Conservation (phyloP, 352 stramenopile genomes). For the Globisporangium parvum region DNA sequence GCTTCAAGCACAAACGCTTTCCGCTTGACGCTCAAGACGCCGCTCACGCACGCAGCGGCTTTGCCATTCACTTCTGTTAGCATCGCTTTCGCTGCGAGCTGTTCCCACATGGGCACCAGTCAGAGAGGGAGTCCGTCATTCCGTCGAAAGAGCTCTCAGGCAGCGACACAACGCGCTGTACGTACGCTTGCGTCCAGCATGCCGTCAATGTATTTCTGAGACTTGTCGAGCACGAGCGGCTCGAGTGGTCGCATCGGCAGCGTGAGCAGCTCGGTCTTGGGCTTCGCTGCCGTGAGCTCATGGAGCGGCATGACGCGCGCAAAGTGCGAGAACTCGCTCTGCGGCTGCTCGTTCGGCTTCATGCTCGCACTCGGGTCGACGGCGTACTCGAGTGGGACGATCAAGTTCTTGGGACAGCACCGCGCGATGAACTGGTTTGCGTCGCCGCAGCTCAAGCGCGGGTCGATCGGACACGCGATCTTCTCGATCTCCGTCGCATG, state of each 20-base stretch:
- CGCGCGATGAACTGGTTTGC: conserved; percentile 83
- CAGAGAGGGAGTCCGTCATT: not conserved
- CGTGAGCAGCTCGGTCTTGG: conserved; percentile 67
- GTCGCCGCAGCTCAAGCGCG: conserved; percentile 74
- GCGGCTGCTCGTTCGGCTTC: conserved; percentile 7
- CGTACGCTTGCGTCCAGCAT: conserved; percentile 61
- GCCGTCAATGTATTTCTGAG: conserved; percentile 82
- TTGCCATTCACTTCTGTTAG: conserved; percentile 74
- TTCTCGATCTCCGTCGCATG: conserved; percentile 66
- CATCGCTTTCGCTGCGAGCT: conserved; percentile 49
- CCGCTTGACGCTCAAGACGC: conserved; percentile 49
- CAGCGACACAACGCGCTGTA: not conserved
- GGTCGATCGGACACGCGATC: conserved; percentile 71
- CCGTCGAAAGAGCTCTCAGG: not conserved
- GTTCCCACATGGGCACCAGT: not conserved
- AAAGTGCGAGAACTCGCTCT: conserved; percentile 54
- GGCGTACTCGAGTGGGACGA: conserved; percentile 64
- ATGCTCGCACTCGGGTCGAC: conserved; percentile 13
- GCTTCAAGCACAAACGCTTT: conserved; percentile 57
- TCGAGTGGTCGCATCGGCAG: conserved; percentile 66
- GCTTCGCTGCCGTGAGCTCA: conserved; percentile 60
- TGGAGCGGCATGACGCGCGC: conserved; percentile 64
- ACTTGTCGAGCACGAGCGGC: conserved; percentile 61
- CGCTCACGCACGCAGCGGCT: conserved; percentile 46
- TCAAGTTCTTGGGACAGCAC: conserved; percentile 60